These are phyloP conservation scores for Aureobasidium namibiae DNA, from an alignment of 2,329 filamentous ascomycete genomes.

Conservation along the genomic window DNA sequence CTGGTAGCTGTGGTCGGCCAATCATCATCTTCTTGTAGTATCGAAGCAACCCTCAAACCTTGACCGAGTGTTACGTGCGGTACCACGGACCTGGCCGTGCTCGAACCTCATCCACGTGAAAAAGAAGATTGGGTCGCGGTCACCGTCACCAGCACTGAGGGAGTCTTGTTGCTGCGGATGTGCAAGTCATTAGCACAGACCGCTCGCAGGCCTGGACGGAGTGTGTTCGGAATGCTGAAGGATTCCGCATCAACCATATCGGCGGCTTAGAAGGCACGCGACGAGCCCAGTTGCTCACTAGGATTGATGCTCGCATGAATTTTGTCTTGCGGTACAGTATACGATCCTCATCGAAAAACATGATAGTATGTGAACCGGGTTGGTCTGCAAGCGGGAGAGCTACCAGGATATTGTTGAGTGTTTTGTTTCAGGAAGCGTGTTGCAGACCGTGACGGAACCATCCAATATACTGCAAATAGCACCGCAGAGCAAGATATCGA, in stretches of 20 bases:
- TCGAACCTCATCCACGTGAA: not conserved
- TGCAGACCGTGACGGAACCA: not conserved
- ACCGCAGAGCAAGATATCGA: not conserved
- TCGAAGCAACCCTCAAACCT: not conserved
- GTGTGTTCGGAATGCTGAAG: not conserved
- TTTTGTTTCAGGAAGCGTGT: conserved; percentile 10
- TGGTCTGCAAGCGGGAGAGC: not conserved
- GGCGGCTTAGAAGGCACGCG: not conserved
- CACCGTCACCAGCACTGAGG: not conserved
- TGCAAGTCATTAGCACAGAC: not conserved
- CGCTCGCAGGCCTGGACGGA: not conserved
- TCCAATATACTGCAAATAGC: conserved; percentile 6
- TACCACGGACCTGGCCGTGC: not conserved
- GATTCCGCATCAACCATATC: not conserved
- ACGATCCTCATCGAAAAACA: not conserved
- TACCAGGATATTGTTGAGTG: not conserved
- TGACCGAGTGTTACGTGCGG: not conserved
- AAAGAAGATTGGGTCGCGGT: not conserved
- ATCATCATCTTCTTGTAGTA: not conserved
- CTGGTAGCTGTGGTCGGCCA: not conserved
- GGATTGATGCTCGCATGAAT: not conserved
- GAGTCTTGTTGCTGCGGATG: not conserved
- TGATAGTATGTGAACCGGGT: not conserved
- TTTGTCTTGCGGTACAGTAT: not conserved
- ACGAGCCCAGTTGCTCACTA: not conserved